These are phyloP conservation scores for Aureobasidium subglaciale DNA, from an alignment of 2,329 filamentous ascomycete genomes.

Conservation along the genomic window DNA sequence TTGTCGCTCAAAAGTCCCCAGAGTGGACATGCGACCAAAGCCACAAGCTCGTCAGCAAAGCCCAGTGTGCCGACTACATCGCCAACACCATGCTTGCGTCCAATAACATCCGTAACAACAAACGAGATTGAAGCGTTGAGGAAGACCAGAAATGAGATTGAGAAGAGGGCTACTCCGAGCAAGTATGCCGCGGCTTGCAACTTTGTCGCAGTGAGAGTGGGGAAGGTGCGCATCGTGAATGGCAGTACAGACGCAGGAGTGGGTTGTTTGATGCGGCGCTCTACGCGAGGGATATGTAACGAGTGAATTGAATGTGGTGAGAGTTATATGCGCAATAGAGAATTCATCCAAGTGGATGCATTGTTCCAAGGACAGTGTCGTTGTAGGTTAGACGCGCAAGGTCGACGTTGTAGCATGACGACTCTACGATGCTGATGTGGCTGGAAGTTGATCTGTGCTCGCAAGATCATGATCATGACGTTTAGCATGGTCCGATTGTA, in stretches of 20 bases:
- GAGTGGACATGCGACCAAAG: slow-evolving; percentile 68
- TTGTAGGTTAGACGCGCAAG: neutral
- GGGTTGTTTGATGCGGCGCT: too few relatives aligned
- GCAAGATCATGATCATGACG: neutral
- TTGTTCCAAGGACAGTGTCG: neutral
- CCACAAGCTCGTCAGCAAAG: slow-evolving; percentile 77
- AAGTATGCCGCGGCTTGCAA: slow-evolving; percentile 63
- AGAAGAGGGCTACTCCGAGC: slow-evolving; percentile 74
- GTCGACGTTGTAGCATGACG: neutral
- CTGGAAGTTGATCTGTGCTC: neutral
- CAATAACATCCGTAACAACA: slow-evolving; percentile 75
- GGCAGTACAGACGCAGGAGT: neutral
- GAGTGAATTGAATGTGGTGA: neutral
- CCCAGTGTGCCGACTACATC: slow-evolving; percentile 78
- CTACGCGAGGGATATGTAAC: too few relatives aligned
- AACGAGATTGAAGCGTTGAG: slow-evolving; percentile 79
- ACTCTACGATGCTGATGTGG: neutral
- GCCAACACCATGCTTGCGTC: slow-evolving; percentile 64
- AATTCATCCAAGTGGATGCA: neutral
- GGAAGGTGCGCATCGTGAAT: slow-evolving; percentile 26
- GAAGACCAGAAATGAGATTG: slow-evolving; percentile 84
- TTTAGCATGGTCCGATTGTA: neutral
- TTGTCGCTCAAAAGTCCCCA: slow-evolving; percentile 76
- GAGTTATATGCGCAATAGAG: neutral
- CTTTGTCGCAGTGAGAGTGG: slow-evolving; percentile 47